Evolutionary conservation across 2,329 filamentous ascomycete genomes (phyloP).

Genomic region (Talaromyces pinophilus): DNA sequence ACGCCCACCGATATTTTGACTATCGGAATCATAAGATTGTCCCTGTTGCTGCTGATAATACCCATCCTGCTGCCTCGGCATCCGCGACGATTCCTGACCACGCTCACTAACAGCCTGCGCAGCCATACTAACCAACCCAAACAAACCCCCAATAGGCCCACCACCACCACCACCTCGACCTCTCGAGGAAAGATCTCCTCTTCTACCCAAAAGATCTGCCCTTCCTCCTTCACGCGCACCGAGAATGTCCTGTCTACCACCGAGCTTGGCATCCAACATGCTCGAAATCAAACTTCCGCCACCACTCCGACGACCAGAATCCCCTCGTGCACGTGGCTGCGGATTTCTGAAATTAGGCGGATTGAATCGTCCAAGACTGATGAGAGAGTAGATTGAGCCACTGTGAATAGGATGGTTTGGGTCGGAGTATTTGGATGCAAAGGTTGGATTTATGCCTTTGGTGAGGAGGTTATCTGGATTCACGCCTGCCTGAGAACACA

Average conservation of each 20-base stretch:
- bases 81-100: neutral
- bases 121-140: slow-evolving; percentile 11
- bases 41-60: neutral
- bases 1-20: too few species aligned
- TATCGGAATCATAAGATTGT: neutral
- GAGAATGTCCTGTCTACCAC: neutral
- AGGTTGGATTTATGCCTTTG: slow-evolving; percentile 12
- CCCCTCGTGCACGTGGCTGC: neutral
- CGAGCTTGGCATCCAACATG: neutral
- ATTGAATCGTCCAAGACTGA: slow-evolving; percentile 8
- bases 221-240: neutral
- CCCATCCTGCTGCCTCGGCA: neutral
- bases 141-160: neutral
- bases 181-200: neutral
- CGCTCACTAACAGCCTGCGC: slow-evolving; percentile 12
- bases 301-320: neutral
- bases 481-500: neutral
- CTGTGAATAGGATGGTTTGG: slow-evolving; percentile 20
- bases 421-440: slow-evolving; percentile 19
- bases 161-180: neutral
- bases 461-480: slow-evolving; percentile 17
- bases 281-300: neutral
- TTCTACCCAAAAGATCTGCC: neutral
- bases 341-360: neutral
- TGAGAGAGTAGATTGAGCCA: slow-evolving; percentile 8